These are phyloP conservation scores for Globisporangium echinulatum DNA, from an alignment of 352 stramenopile species.

Conservation along the genomic window DNA sequence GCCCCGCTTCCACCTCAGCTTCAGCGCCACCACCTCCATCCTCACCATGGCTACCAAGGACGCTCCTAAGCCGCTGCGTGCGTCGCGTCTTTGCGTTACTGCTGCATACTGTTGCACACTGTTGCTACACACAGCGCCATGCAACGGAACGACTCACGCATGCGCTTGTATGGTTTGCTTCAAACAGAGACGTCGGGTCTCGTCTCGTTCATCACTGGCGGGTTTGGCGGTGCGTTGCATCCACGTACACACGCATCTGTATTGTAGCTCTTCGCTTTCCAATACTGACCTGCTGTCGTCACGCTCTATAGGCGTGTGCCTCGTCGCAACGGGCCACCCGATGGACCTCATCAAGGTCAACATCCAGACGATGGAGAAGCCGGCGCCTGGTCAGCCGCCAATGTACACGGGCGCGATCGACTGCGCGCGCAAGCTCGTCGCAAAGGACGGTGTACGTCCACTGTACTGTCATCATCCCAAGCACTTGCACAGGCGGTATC, in stretches of 20 bases:
- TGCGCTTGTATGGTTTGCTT: background rate
- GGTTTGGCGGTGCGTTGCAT: constrained; percentile 76
- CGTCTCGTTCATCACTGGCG: constrained; percentile 93
- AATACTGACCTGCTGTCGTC: background rate
- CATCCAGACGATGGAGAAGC: constrained; percentile 86
- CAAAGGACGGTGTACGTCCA: constrained; percentile 84
- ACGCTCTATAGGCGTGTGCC: constrained; percentile 65
- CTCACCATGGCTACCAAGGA: constrained; percentile 28
- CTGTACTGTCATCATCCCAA: background rate
- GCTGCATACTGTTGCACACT: background rate
- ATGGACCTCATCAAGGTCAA: constrained; percentile 96
- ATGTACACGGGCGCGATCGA: constrained; percentile 86
- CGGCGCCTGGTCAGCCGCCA: constrained; percentile 50
- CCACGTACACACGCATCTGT: background rate
- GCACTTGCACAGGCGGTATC: background rate
- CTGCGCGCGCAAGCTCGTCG: constrained; percentile 90
- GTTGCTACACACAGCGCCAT: background rate
- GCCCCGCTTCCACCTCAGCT: too few relatives aligned
- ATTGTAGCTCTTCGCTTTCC: background rate
- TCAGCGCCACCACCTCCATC: constrained; percentile 4
- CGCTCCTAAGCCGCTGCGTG: constrained; percentile 10
- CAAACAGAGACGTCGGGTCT: constrained; percentile 67
- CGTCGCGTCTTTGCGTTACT: background rate
- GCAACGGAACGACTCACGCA: background rate
- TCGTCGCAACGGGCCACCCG: constrained; percentile 91